A percentile compares a stretch with the other conserved stretches of the same genome.
Evolutionary conservation across 1,284 basidiomycete species (phyloP).

Genomic region (Sporisorium iseilematis-ciliati): DNA sequence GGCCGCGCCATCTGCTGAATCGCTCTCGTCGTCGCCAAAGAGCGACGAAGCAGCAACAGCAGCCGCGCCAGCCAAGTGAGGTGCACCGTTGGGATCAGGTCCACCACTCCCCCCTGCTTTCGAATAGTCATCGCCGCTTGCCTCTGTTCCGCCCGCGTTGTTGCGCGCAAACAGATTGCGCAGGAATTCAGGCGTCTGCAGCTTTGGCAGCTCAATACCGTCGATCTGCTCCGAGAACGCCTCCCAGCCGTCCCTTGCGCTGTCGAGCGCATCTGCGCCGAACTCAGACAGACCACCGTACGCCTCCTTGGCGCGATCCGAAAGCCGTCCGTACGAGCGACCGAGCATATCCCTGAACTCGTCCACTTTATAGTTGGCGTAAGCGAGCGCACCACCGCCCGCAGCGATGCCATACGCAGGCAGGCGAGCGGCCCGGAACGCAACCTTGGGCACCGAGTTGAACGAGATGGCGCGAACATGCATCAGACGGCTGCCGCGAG

Average conservation of each 20-base stretch:
- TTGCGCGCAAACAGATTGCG: slow-evolving; percentile 37
- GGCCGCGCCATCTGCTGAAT: slow-evolving; percentile 10
- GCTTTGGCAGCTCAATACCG: slow-evolving; percentile 44
- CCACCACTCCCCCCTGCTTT: slow-evolving; percentile 23
- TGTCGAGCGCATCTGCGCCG: slow-evolving; percentile 51
- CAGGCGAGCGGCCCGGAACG: slow-evolving; percentile 58
- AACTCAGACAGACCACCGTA: slow-evolving; percentile 52
- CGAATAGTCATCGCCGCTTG: slow-evolving; percentile 8
- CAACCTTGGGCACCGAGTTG: slow-evolving; percentile 62
- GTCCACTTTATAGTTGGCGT: slow-evolving; percentile 68
- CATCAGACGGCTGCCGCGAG: slow-evolving; percentile 51
- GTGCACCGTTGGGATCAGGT: slow-evolving; percentile 24
- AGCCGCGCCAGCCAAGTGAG: slow-evolving; percentile 47
- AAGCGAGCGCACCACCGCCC: slow-evolving; percentile 63
- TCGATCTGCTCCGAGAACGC: slow-evolving; percentile 43
- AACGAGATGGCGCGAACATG: slow-evolving; percentile 67
- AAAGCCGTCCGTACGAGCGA: slow-evolving; percentile 33
- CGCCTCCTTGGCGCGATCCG: slow-evolving; percentile 45
- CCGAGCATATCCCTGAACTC: slow-evolving; percentile 56
- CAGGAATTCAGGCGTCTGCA: slow-evolving; percentile 48
- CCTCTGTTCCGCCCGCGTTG: slow-evolving; percentile 9
- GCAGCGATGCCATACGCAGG: slow-evolving; percentile 62
- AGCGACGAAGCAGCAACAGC: slow-evolving; percentile 48
- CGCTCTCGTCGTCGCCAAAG: slow-evolving; percentile 39
- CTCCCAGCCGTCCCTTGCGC: slow-evolving; percentile 45